These are phyloP conservation scores for Termitomyces sp. DNA, from an alignment of 768 basidiomycete species.

Conservation along the genomic window DNA sequence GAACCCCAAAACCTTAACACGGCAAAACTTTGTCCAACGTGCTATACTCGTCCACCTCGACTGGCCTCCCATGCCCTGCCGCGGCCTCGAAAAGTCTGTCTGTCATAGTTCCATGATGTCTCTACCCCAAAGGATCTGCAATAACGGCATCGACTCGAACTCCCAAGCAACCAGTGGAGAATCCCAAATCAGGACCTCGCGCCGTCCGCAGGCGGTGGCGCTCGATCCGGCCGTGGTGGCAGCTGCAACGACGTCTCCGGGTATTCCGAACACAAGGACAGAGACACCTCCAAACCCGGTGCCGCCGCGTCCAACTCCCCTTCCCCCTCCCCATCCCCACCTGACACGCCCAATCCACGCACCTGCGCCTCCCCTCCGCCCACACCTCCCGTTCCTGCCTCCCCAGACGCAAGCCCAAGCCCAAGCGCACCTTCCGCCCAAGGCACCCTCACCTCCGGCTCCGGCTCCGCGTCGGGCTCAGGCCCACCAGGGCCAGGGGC, in stretches of 20 bases:
- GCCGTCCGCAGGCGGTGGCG: neutral
- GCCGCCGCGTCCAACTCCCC: neutral
- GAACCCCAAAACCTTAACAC: neutral
- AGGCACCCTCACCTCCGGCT: too few relatives aligned
- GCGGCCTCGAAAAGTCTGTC: neutral
- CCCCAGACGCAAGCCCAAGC: too few relatives aligned
- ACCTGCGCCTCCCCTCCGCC: slow-evolving; percentile 3
- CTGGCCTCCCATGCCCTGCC: neutral
- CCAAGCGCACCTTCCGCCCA: too few relatives aligned
- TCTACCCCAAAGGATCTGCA: too few relatives aligned
- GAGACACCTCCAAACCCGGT: neutral
- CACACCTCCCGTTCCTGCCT: neutral
- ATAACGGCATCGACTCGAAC: too few relatives aligned
- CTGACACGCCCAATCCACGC: slow-evolving; percentile 3
- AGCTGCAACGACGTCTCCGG: neutral
- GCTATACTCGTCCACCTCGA: neutral
- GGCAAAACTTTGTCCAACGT: neutral
- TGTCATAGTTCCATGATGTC: neutral
- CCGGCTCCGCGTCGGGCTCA: slow-evolving; percentile 3
- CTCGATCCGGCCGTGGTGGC: neutral
- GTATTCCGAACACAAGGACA: neutral
- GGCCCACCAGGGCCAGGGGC: slow-evolving; percentile 4
- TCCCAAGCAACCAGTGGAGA: too few relatives aligned
- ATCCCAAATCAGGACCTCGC: neutral
- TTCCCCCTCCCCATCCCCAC: neutral